Conservation (phyloP, 768 basidiomycete species). For the Phanerochaete sordida region DNA sequence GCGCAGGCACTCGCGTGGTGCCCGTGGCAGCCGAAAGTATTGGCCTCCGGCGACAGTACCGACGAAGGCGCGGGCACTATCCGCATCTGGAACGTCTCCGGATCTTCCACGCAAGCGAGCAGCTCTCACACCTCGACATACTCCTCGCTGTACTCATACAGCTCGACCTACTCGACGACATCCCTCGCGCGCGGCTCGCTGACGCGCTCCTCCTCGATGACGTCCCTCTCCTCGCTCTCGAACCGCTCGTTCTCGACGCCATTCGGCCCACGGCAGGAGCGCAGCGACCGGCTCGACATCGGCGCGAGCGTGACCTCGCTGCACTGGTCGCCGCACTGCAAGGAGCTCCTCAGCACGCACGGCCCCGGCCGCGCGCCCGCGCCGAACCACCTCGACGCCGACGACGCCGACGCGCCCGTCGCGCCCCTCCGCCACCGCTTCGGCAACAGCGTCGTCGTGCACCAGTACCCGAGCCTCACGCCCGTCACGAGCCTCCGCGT, state of each 20-base stretch:
- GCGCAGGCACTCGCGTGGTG: constrained; percentile 55
- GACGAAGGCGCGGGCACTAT: constrained; percentile 45
- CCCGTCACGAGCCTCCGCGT: constrained; percentile 25
- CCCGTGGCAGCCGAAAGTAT: constrained; percentile 49
- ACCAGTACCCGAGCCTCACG: constrained; percentile 48
- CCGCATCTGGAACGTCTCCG: constrained; percentile 51
- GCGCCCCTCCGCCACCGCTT: neutral
- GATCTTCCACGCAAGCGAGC: constrained; percentile 30
- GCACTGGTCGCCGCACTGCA: constrained; percentile 75
- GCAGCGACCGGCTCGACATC: constrained; percentile 38
- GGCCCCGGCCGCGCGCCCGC: constrained; percentile 37
- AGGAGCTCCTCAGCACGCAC: constrained; percentile 84
- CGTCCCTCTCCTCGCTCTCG: constrained; percentile 16
- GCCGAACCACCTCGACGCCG: neutral
- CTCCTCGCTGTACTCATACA: neutral
- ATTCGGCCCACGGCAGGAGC: neutral
- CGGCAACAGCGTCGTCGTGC: constrained; percentile 40
- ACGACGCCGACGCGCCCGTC: constrained; percentile 1
- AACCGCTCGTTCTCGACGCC: constrained; percentile 15
- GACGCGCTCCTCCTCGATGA: neutral
- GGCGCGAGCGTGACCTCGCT: constrained; percentile 65
- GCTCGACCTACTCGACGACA: neutral
- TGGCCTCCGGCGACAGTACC: constrained; percentile 42
- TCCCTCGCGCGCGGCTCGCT: neutral
- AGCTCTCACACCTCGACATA: constrained; percentile 28